phyloP scores from a whole-genome alignment of 768 basidiomycete species.

The Amanita inopinata region DNA sequence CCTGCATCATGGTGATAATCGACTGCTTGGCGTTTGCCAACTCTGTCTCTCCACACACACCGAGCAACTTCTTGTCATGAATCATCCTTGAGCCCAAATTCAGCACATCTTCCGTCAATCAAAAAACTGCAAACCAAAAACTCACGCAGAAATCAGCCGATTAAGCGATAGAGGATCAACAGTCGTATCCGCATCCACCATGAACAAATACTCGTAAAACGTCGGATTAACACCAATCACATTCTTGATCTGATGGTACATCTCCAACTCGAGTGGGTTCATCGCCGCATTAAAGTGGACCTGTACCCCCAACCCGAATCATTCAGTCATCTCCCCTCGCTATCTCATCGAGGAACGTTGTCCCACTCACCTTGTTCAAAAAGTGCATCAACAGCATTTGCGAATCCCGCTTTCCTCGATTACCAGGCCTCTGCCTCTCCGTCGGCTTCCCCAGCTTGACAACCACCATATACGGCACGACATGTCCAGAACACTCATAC shows the following conservation, averaged over 20 bases:
- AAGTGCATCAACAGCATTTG: constrained; percentile 96
- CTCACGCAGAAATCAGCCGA: constrained; percentile 87
- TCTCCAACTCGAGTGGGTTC: constrained; percentile 95
- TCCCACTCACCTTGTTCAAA: constrained; percentile 74
- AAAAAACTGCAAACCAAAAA: constrained; percentile 13
- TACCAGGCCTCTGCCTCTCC: constrained; percentile 88
- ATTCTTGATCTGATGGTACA: constrained; percentile 99
- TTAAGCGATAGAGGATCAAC: constrained; percentile 85
- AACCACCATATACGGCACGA: constrained; percentile 89
- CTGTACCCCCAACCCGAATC: too few species aligned
- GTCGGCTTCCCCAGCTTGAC: constrained; percentile 94
- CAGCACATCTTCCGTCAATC: constrained; percentile 5
- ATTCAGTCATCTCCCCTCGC: constrained; percentile 5
- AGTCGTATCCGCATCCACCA: constrained; percentile 91
- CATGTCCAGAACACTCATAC: constrained; percentile 90
- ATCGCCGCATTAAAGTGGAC: constrained; percentile 96
- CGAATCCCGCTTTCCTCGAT: constrained; percentile 96
- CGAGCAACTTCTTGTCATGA: constrained; percentile 90
- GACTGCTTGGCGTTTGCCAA: constrained; percentile 92
- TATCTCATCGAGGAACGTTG: not conserved
- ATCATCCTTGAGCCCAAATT: constrained; percentile 62
- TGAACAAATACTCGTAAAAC: constrained; percentile 95
- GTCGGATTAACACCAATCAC: constrained; percentile 98
- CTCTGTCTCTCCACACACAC: constrained; percentile 92
- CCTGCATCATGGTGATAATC: constrained; percentile 96